Evolutionary conservation across 2,329 filamentous ascomycete species (phyloP), one percentile per base, ranked within the genome.

Genomic region (Clonostachys rosea): DNA sequence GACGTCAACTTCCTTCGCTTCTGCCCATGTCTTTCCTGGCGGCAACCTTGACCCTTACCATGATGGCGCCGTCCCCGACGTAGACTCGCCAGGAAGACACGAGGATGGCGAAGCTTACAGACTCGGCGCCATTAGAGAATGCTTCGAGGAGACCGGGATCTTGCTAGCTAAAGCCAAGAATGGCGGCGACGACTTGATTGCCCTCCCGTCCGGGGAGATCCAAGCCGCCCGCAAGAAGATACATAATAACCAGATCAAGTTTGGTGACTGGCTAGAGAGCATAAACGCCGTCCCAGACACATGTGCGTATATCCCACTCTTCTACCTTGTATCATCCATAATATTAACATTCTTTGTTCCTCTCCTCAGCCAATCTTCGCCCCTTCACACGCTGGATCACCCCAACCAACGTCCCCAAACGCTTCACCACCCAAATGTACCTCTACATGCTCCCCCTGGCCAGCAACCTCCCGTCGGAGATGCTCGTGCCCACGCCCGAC

Each of bases 401-500:
- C 3, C 92, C 92, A 0, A 66, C 73, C 1, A 82, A 79, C 51
- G 71, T 86, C 2, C 79, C 83, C 0, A 89, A 85, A 56, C 80
- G 94, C 42, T 99, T 95, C 69, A 89, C 88, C 0, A 96, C 92
- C 1, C 91, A 96, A 62, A 97, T 97, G 92, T 99, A 97, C 67
- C 65, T 97, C 11, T 96, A 96, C 67, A 85, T 95, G 65, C 76
- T 96, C 4, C 91, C 91, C 0, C 67, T 64, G 2, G 64, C 67
- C n/a, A 50, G 67, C n/a, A 43, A 54, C 6, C 49, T 61, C 42
- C 59, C 66, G 3, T 61, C 65, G 4, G 78, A 77, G 59, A 81
- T 76, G 53, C 73, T 79, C 56, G 75, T 89, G 43, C 86, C 87
- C 33, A 78, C 81, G 3, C 86, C 91, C 3, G 89, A 92, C 57